phyloP scores from a whole-genome alignment of 768 basidiomycete species.

The Trichaptum fuscoviolaceum region DNA sequence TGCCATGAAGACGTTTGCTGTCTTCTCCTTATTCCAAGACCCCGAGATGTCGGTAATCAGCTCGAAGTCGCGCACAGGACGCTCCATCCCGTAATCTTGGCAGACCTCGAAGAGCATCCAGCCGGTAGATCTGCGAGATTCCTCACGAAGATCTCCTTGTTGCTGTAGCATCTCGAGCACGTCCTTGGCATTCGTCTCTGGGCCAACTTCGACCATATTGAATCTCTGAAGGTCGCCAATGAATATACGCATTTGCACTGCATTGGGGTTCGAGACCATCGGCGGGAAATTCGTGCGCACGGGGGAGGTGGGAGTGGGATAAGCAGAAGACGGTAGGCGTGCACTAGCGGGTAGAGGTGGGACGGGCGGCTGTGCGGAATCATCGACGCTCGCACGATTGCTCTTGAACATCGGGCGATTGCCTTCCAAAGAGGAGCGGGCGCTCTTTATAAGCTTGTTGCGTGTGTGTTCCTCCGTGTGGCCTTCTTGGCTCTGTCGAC shows the following conservation, averaged over 20 bases:
- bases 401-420: not conserved
- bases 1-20: constrained; percentile 75
- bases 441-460: not conserved
- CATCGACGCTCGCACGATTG: not conserved
- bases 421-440: not conserved
- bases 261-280: constrained; percentile 10
- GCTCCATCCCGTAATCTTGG: constrained; percentile 91
- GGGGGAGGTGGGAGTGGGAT: constrained; percentile 9
- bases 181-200: constrained; percentile 66
- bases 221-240: constrained; percentile 73
- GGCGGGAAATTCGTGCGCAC: not conserved
- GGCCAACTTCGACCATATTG: constrained; percentile 64
- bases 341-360: constrained; percentile 33
- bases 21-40: constrained; percentile 84
- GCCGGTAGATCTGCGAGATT: constrained; percentile 51
- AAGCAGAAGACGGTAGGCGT: constrained; percentile 26
- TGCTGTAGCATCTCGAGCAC: constrained; percentile 60
- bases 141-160: constrained; percentile 56
- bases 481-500: not conserved
- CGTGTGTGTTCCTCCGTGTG: not conserved
- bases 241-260: constrained; percentile 68
- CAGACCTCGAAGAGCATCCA: constrained; percentile 93
- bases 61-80: constrained; percentile 86
- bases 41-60: constrained; percentile 70
- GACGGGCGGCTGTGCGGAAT: constrained; percentile 27